A percentile compares a stretch with the other conserved stretches of the same genome.
These are phyloP conservation scores for Cicer judaicum DNA, from an alignment of 306 rosid species.

Conservation along the genomic window DNA sequence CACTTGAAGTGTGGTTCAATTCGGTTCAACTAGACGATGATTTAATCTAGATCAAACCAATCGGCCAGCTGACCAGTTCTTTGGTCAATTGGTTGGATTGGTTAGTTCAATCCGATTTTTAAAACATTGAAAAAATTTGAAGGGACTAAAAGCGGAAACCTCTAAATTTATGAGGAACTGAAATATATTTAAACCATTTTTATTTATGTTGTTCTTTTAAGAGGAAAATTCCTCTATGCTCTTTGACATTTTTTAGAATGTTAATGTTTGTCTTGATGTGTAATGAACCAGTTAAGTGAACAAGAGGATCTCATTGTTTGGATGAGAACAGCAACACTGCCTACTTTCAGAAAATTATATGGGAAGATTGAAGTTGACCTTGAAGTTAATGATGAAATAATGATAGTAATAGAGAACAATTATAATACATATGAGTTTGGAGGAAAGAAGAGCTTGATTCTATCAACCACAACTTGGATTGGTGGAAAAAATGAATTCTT, in stretches of 20 bases:
- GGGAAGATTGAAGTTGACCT: conserved; percentile 81
- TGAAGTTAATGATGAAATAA: conserved; percentile 62
- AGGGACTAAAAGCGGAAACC: not conserved
- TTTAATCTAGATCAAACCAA: too few relatives aligned
- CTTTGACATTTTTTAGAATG: conserved; percentile 1
- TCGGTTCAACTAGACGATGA: too few relatives aligned
- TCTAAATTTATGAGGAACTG: not conserved
- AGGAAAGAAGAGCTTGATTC: conserved; percentile 75
- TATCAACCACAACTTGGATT: conserved; percentile 92
- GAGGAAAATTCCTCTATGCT: not conserved
- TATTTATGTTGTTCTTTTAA: not conserved
- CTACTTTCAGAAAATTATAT: conserved; percentile 82
- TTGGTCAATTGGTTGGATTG: too few relatives aligned
- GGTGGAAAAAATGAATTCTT: conserved; percentile 83
- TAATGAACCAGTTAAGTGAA: conserved; percentile 68
- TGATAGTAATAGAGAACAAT: conserved; percentile 69
- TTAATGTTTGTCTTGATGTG: conserved; percentile 42
- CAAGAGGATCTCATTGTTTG: conserved; percentile 95
- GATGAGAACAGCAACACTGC: conserved; percentile 90
- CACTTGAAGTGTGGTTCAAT: too few relatives aligned
- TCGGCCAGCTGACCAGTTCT: too few relatives aligned
- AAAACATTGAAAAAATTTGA: too few relatives aligned
- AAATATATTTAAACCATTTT: not conserved
- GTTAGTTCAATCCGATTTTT: too few relatives aligned
- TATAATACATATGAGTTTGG: conserved; percentile 80